Evolutionary conservation across 352 stramenopile species (phyloP).

Genomic region (Phytophthora citrophthora): DNA sequence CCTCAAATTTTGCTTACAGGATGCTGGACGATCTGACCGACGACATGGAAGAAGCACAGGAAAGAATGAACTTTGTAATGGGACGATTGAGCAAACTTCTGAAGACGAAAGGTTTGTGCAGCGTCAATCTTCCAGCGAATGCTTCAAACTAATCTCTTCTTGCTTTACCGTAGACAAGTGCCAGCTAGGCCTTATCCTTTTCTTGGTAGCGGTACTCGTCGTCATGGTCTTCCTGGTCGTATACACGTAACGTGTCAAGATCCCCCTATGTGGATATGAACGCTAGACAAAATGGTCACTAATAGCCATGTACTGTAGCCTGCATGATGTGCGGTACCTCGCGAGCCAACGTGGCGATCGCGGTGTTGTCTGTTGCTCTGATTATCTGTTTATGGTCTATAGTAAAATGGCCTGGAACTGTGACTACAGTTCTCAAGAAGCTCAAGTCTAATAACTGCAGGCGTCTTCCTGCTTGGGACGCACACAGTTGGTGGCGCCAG

Average conservation of each 20-base stretch:
- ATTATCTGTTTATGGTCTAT: slow-evolving; percentile 35
- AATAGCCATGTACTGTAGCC: slow-evolving; percentile 36
- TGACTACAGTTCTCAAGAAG: slow-evolving; percentile 1
- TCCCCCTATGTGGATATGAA: background rate
- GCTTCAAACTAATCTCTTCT: slow-evolving; percentile 3
- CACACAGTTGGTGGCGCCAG: slow-evolving; percentile 24
- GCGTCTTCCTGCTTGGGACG: slow-evolving; percentile 42
- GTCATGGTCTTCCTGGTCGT: slow-evolving; percentile 86
- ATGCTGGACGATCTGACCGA: slow-evolving; percentile 80
- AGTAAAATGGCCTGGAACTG: slow-evolving; percentile 1
- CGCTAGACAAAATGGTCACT: slow-evolving; percentile 22
- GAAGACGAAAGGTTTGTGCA: slow-evolving; percentile 76
- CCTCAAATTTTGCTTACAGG: slow-evolving; percentile 28
- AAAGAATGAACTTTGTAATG: slow-evolving; percentile 89
- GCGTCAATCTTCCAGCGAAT: background rate
- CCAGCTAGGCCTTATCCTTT: slow-evolving; percentile 77
- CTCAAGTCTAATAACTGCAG: slow-evolving; percentile 46
- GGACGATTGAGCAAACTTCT: slow-evolving; percentile 73
- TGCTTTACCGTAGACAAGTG: slow-evolving; percentile 59
- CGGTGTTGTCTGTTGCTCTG: slow-evolving; percentile 24
- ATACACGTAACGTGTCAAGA: slow-evolving; percentile 61
- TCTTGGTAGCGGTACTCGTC: slow-evolving; percentile 68
- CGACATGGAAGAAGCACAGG: slow-evolving; percentile 76
- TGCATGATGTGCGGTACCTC: slow-evolving; percentile 6
- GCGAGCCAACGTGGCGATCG: slow-evolving; percentile 14